phyloP scores from a whole-genome alignment of 805 yeast species.

The Starmera caribaea region DNA sequence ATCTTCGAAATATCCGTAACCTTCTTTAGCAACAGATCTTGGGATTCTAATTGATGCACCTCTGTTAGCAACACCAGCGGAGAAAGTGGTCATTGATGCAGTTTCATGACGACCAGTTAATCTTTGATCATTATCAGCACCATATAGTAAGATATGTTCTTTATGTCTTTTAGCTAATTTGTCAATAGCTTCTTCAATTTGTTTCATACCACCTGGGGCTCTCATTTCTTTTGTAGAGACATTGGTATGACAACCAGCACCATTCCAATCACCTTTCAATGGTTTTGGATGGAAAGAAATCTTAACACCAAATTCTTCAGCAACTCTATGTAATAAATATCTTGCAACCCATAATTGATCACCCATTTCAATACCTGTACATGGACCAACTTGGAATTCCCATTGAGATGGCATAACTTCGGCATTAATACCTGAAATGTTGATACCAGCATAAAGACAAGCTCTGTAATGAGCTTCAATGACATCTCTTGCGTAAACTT shows the following conservation, averaged over 20 bases:
- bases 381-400: conserved; percentile 99
- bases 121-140: conserved; percentile 91
- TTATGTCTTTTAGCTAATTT: conserved; percentile 92
- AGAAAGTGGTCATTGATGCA: conserved; percentile 84
- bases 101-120: conserved; percentile 98
- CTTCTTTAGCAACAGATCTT: conserved; percentile 96
- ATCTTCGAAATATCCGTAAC: conserved; percentile 97
- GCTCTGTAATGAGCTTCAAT: conserved; percentile 99
- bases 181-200: conserved; percentile 85
- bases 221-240: conserved; percentile 93
- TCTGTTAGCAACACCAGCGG: conserved; percentile 98
- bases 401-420: conserved; percentile 99
- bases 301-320: conserved; percentile 98
- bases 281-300: conserved; percentile 99
- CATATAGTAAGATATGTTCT: conserved; percentile 93
- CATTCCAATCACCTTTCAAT: conserved; percentile 98
- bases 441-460: conserved; percentile 85
- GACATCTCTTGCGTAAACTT: conserved; percentile 95
- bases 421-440: conserved; percentile 94
- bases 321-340: conserved; percentile 85
- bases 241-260: conserved; percentile 99
- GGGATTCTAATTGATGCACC: conserved; percentile 99
- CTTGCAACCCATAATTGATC: conserved; percentile 96
- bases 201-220: conserved; percentile 90
- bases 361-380: conserved; percentile 93